Evolutionary conservation across 108 stramenopile genomes (phyloP), one percentile per base, ranked within the genome.

Genomic region (Epipyxis sp.): DNA sequence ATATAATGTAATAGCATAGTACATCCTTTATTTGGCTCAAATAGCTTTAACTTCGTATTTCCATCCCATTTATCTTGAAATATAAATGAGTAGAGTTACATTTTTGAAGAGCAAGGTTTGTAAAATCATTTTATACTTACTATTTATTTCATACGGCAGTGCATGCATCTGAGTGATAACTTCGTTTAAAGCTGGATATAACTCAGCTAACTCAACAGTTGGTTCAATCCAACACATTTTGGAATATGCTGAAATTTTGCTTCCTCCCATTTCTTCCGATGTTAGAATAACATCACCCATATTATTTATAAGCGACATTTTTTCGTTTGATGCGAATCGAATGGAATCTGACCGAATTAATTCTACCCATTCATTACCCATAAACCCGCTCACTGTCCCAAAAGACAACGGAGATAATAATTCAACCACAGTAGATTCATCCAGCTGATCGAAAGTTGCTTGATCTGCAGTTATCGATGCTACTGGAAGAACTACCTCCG

Each of bases 111-210:
- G 6, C 13, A 50, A 6, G 20, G 6, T 6, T 50, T 50, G 20
- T 13, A 20, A 50, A 20, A 20, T 6, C 6, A 50, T 6, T 6
- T 50, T 50, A 20, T 72, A 69, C 80, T 80, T 79, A 0, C 69
- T 42, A 76, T 82, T 82, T 59, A 82, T 74, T 80, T 82, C 81
- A 59, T 74, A 82, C 0, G 81, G 30, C 57, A 82, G 76, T 2
- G 78, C 81, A 77, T 82, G 81, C n/a, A 82, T 10, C 27, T 54
- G 76, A 0, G 40, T 34, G 27, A 81, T 25, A 42, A 77, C 41
- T 71, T 82, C 81, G 80, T 76, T 41, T 76, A 82, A 80, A n/a
- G 80, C 81, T 16, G 81, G 81, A 80, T 80, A 82, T 35, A n/a
- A 40, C 34, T 3, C 42, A 32, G 58, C 59, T 69, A 59, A 59